phyloP scores from a whole-genome alignment of 176 grass and related monocot species.

The Oryza meyeriana region DNA sequence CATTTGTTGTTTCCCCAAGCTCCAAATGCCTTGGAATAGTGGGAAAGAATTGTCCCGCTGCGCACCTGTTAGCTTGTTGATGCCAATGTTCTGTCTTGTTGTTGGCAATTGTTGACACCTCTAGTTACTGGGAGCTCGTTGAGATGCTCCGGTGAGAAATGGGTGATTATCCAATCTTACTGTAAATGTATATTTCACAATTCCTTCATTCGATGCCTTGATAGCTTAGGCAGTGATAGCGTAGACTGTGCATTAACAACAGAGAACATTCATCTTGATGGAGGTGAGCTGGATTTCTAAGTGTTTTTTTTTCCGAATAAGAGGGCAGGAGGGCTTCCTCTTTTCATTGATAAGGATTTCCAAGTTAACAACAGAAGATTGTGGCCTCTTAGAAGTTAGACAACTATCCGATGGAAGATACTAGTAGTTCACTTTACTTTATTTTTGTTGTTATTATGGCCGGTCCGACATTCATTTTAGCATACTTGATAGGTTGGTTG shows the following conservation, averaged over 20 bases:
- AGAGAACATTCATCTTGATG: neutral
- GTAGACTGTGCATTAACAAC: neutral
- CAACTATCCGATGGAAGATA: neutral
- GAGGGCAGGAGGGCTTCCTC: too few relatives aligned
- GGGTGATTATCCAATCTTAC: neutral
- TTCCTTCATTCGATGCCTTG: neutral
- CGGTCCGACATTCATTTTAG: neutral
- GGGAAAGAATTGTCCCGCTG: neutral
- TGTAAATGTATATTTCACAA: neutral
- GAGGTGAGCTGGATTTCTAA: neutral
- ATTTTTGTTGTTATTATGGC: neutral
- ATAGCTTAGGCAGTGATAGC: neutral
- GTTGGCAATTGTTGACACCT: neutral
- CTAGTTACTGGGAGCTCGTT: neutral
- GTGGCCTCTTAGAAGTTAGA: neutral
- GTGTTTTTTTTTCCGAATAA: too few relatives aligned
- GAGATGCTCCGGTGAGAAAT: neutral
- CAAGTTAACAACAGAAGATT: neutral
- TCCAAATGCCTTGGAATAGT: conserved; percentile 23
- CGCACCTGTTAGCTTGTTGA: neutral
- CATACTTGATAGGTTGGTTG: neutral
- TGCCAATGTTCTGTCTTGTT: conserved; percentile 8
- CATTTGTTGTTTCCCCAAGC: conserved; percentile 3
- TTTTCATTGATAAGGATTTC: too few relatives aligned
- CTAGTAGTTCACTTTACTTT: neutral